phyloP scores from a whole-genome alignment of 192 early-diverging fungal species.

The Phycomyces nitens region DNA sequence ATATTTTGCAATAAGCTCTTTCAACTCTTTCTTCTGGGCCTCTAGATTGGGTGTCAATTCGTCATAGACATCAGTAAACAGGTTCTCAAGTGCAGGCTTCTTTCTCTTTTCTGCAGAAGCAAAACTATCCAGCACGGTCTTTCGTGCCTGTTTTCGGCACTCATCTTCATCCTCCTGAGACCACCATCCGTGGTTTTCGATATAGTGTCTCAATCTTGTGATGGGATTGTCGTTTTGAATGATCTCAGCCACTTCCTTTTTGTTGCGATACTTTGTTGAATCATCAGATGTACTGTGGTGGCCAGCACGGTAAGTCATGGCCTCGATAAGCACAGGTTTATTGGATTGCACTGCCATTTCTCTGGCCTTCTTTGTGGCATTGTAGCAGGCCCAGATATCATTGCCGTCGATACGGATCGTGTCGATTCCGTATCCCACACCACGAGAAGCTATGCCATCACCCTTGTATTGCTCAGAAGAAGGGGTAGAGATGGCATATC shows the following conservation, averaged over 20 bases:
- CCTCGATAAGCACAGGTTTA: conserved; percentile 92
- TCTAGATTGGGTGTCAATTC: conserved; percentile 71
- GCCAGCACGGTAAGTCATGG: conserved; percentile 95
- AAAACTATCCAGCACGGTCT: conserved; percentile 79
- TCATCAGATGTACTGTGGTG: conserved; percentile 99
- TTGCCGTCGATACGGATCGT: conserved; percentile 98
- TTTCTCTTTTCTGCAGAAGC: conserved; percentile 79
- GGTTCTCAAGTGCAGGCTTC: conserved; percentile 77
- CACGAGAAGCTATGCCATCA: conserved; percentile 93
- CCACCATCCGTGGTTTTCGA: conserved; percentile 87
- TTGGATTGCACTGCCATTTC: conserved; percentile 76
- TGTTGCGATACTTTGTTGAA: conserved; percentile 90
- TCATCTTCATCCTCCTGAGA: conserved; percentile 64
- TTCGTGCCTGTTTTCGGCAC: conserved; percentile 59
- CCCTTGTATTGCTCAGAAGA: conserved; percentile 94
- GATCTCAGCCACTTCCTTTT: conserved; percentile 90
- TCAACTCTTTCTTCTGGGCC: conserved; percentile 78
- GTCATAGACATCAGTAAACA: conserved; percentile 96
- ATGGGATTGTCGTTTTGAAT: conserved; percentile 86
- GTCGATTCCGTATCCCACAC: conserved; percentile 96
- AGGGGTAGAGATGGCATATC: conserved; percentile 97
- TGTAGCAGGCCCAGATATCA: conserved; percentile 97
- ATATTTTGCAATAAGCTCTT: conserved; percentile 74
- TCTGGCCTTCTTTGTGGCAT: conserved; percentile 81
- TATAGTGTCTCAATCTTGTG: conserved; percentile 83